phyloP scores from a whole-genome alignment of 495 filamentous ascomycete species.

The Hyaloscypha finlandica region DNA sequence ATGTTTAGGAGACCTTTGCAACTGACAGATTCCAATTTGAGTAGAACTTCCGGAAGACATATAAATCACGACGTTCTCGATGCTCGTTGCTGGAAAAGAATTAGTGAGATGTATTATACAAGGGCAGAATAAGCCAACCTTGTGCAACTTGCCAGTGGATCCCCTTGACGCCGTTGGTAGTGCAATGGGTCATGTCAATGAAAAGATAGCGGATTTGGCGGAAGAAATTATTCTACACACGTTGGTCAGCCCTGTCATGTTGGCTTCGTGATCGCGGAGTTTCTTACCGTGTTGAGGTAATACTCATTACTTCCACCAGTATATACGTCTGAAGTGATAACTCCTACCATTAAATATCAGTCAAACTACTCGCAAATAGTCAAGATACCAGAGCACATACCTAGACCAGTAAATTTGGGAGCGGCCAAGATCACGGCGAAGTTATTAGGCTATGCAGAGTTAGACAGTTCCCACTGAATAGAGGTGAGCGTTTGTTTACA shows the following conservation, averaged over 20 bases:
- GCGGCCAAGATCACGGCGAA: constrained; percentile 9
- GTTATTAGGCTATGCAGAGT: constrained; percentile 33
- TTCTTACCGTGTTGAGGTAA: background rate
- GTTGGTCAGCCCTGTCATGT: background rate
- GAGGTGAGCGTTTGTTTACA: background rate
- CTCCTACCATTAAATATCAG: background rate
- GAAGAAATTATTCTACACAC: constrained; percentile 40
- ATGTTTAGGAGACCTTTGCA: background rate
- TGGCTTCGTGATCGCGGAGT: background rate
- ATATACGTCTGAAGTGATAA: background rate
- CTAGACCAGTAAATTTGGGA: constrained; percentile 14
- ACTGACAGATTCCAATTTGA: background rate
- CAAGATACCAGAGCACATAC: background rate
- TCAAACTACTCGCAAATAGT: background rate
- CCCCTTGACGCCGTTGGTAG: constrained; percentile 12
- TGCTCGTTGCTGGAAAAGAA: constrained; percentile 33
- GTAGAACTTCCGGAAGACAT: constrained; percentile 32
- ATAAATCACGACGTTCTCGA: constrained; percentile 44
- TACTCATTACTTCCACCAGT: background rate
- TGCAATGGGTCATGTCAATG: constrained; percentile 37
- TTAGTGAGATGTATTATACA: background rate
- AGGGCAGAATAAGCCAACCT: background rate
- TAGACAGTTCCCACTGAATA: background rate
- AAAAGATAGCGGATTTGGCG: constrained; percentile 47
- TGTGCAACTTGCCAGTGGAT: constrained; percentile 50